Evolutionary conservation across 2,329 filamentous ascomycete species (phyloP).

Genomic region (Penicillium expansum): DNA sequence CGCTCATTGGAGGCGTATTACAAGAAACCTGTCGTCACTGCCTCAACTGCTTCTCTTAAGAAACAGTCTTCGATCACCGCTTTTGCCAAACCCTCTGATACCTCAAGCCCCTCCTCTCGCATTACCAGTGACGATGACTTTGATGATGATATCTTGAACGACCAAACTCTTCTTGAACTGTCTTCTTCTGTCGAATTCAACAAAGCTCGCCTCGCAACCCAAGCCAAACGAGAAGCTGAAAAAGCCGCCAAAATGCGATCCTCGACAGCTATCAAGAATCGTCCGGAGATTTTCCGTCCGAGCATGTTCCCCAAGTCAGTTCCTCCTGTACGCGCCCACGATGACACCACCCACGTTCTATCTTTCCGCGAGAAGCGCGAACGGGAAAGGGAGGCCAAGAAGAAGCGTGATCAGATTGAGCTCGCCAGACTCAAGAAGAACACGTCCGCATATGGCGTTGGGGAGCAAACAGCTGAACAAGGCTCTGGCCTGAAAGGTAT

Average conservation of each 20-base stretch:
- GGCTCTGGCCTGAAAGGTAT: slow-evolving; percentile 74
- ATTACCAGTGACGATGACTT: slow-evolving; percentile 41
- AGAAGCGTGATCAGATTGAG: slow-evolving; percentile 67
- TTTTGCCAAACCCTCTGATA: slow-evolving; percentile 38
- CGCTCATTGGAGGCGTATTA: slow-evolving; percentile 57
- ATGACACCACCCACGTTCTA: slow-evolving; percentile 40
- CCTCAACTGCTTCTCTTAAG: slow-evolving; percentile 41
- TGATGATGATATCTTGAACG: slow-evolving; percentile 38
- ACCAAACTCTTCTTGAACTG: slow-evolving; percentile 42
- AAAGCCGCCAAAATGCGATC: slow-evolving; percentile 22
- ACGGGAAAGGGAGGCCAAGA: slow-evolving; percentile 71
- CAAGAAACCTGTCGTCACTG: slow-evolving; percentile 45
- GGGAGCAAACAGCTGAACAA: slow-evolving; percentile 64
- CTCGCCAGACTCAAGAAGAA: slow-evolving; percentile 66
- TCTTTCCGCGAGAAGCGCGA: slow-evolving; percentile 72
- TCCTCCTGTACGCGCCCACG: slow-evolving; percentile 27
- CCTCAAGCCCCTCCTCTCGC: slow-evolving; percentile 35
- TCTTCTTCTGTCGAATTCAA: slow-evolving; percentile 45
- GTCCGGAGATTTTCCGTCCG: slow-evolving; percentile 23
- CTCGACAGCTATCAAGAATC: slow-evolving; percentile 13
- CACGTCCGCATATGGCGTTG: slow-evolving; percentile 49
- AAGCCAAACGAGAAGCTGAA: slow-evolving; percentile 31
- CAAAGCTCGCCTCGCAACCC: slow-evolving; percentile 35
- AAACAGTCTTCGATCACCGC: slow-evolving; percentile 45
- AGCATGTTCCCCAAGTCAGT: slow-evolving; percentile 23